Evolutionary conservation across 345 rosid genomes (phyloP), one percentile per base, ranked within the genome.

Genomic region (Streptanthus diversifolius): DNA sequence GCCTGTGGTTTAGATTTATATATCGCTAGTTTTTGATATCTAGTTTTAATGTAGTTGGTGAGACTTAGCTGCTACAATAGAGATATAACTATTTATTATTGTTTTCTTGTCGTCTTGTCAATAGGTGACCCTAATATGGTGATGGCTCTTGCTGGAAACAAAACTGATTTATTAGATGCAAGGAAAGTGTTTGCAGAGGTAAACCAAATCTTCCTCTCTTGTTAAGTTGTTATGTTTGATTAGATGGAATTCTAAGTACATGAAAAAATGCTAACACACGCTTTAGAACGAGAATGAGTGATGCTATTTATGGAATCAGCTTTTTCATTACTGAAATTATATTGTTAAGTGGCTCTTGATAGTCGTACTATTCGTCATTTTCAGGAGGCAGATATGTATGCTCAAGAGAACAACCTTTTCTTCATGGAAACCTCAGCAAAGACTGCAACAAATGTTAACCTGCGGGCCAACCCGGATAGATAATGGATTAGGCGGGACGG

Each of bases 381-480:
- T n/a, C 89, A 90, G 97, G 97, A 86, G 32, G 97, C 88, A 43
- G 83, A 77, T 63, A 55, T 35, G 1, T 90, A 83, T 83, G 95
- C 95, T 18, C 87, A 80, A 81, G 97, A 88, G 79, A 85, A 84
- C 77, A 85, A 84, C 73, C 88, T 90, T 52, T 84, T 90, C 87
- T 90, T 90, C 80, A 80, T 88, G 85, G 97, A 90, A 79, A 84
- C 95, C 62, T 90, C 97, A 35, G 97, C 97, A 0, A 90, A 90
- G 79, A 80, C 88, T 6, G 89, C 97, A 18, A 66, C 72, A 8
- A 90, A 90, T 71, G 97, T 87, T 73, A 88, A 88, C n/a, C n/a
- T n/a, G n/a, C n/a, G n/a, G n/a, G n/a, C n/a, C n/a, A n/a, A n/a
- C n/a, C n/a, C n/a, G n/a, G n/a, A n/a, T n/a, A n/a, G n/a, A n/a